Evolutionary conservation across 1,139 yeast genomes (phyloP).

Genomic region (Debaryomycetaceae sp.): DNA sequence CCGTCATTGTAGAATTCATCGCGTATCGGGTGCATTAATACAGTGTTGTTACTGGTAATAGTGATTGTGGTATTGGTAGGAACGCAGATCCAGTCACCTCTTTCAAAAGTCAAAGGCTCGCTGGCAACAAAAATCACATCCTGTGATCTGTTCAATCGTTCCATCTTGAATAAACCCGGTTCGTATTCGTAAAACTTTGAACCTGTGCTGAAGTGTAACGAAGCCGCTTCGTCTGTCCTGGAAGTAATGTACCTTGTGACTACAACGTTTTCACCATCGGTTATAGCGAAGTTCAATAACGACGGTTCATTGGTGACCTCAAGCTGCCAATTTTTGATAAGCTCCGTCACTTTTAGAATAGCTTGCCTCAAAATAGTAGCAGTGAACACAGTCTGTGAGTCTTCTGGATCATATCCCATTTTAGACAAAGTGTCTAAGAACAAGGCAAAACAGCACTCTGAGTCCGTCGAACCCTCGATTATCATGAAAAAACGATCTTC

Average conservation of each 20-base stretch:
- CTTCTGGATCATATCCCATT: conserved; percentile 71
- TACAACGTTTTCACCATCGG: conserved; percentile 89
- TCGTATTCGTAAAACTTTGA: conserved; percentile 84
- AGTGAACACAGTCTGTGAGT: conserved; percentile 30
- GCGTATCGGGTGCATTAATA: conserved; percentile 81
- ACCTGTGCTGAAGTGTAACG: conserved; percentile 91
- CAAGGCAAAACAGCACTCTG: conserved; percentile 92
- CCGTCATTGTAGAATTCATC: conserved; percentile 85
- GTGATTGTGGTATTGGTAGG: conserved; percentile 91
- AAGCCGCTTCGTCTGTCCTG: conserved; percentile 91
- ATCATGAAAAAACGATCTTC: conserved; percentile 75
- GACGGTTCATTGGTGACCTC: conserved; percentile 66
- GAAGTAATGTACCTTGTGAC: conserved; percentile 88
- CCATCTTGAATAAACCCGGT: conserved; percentile 92
- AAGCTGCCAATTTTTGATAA: conserved; percentile 65
- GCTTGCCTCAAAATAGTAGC: conserved; percentile 67
- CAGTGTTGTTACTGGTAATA: conserved; percentile 73
- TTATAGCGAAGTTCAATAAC: conserved; percentile 85
- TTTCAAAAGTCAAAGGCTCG: conserved; percentile 92
- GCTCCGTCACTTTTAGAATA: conserved; percentile 65
- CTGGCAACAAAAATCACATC: conserved; percentile 95
- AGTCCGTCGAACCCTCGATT: conserved; percentile 92
- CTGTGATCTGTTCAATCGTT: conserved; percentile 85
- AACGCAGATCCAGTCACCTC: conserved; percentile 97
- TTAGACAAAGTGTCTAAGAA: conserved; percentile 73